These are phyloP conservation scores for Hippophae tibetana DNA, from an alignment of 306 rosid genomes.

Conservation along the genomic window DNA sequence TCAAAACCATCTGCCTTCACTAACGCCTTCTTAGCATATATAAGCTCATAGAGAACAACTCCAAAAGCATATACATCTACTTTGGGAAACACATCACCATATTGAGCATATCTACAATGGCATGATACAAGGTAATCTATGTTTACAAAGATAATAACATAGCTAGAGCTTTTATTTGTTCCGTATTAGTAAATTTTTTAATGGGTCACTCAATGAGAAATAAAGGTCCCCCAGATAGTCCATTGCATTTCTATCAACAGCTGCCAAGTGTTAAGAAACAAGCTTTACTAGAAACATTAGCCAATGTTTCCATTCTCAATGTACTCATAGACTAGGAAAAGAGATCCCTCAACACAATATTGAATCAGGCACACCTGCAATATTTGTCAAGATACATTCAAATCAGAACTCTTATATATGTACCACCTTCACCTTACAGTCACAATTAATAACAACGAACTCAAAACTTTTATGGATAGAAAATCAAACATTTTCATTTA, in stretches of 20 bases:
- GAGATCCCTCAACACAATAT: slow-evolving; percentile 76
- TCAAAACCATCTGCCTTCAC: slow-evolving; percentile 27
- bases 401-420: neutral
- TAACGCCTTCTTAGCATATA: slow-evolving; percentile 79
- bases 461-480: neutral
- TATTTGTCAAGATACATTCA: neutral
- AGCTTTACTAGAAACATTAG: neutral
- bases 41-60: slow-evolving; percentile 85
- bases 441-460: neutral
- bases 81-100: slow-evolving; percentile 73
- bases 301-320: slow-evolving; percentile 74
- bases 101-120: slow-evolving; percentile 67
- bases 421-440: neutral
- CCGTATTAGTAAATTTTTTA: neutral
- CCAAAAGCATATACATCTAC: slow-evolving; percentile 83
- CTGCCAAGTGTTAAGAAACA: neutral
- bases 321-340: slow-evolving; percentile 83
- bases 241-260: too few relatives aligned
- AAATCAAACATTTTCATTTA: neutral
- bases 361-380: slow-evolving; percentile 91
- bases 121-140: slow-evolving; percentile 9
- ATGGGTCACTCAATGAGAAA: neutral
- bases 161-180: neutral
- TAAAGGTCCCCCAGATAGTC: too few relatives aligned
- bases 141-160: slow-evolving; percentile 5